Conservation (phyloP, 2,329 filamentous ascomycete species). For the Calonectria leucothoes region DNA sequence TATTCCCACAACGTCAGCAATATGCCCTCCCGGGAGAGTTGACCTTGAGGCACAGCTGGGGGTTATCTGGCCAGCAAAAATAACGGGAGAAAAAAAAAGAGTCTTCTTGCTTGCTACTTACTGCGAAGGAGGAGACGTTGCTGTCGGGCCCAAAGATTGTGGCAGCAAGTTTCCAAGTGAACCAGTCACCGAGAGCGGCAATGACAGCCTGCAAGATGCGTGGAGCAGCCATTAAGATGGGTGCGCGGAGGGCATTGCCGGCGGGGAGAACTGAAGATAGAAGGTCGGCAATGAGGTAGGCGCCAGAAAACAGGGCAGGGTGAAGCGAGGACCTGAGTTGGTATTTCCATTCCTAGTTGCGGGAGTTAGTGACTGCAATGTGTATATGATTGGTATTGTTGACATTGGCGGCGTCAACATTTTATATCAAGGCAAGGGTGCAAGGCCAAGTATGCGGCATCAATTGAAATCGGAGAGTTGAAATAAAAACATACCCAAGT, state of each 20-base stretch:
- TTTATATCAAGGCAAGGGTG: not conserved
- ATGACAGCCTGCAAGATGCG: conserved; percentile 81
- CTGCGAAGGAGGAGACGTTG: conserved; percentile 75
- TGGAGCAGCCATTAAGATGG: conserved; percentile 78
- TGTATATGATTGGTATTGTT: not conserved
- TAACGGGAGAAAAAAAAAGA: not conserved
- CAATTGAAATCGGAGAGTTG: not conserved
- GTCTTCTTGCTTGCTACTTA: too few relatives aligned
- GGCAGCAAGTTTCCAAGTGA: conserved; percentile 84
- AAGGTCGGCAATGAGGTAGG: conserved; percentile 73
- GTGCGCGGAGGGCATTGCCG: conserved; percentile 67
- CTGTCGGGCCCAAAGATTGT: conserved; percentile 76
- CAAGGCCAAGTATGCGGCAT: not conserved
- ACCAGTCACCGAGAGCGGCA: conserved; percentile 84
- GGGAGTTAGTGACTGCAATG: conserved; percentile 25
- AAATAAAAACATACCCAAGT: conserved; percentile 81
- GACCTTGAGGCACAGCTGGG: not conserved
- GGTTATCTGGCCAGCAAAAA: not conserved
- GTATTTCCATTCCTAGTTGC: conserved; percentile 86
- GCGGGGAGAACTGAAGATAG: conserved; percentile 66
- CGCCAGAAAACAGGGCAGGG: conserved; percentile 83
- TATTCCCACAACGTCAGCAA: conserved; percentile 13
- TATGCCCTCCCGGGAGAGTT: not conserved
- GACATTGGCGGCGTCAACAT: not conserved
- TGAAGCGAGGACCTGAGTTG: conserved; percentile 91